Base-by-base conservation (phyloP, 768 basidiomycete species). In the Clitopilus hobsonii region DNA sequence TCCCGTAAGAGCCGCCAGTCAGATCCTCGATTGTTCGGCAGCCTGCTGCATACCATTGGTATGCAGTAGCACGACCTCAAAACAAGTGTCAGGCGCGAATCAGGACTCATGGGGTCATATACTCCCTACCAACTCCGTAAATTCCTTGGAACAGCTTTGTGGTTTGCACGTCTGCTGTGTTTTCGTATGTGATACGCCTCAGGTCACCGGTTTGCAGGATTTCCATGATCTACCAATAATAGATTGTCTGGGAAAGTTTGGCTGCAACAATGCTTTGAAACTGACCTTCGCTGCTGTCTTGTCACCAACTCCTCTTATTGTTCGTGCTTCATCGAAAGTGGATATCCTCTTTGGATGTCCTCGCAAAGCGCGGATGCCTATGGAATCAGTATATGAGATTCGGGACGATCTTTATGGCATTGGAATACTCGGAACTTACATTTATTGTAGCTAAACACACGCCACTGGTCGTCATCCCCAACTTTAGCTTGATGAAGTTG, bases 21-120 rank as follows among this genome's bases (percentile, higher is more conserved):
- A 97, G 69, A 61, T 98, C 94, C 7, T 87, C 84, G 27, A 97
- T 75, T 2, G 85, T 88, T 51, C 91, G 77, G 49, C 89, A 88
- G 0, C 94, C 95, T 18, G 74, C 78, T 18, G 77, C 67, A 65
- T 86, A 94, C 85, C 94, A 92, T 61, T 82, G 71, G 56, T 77
- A 78, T 1, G 94, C 91, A 38, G 76, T 86, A 8, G 72, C 69
- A 53, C 75, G 79, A 11, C 93, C 89, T 89, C 52, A 18, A 25
- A n/a, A 6, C 41, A 24, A 10, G 22, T 27, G 2, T 3, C 5
- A 25, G 52, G 45, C 53, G n/a, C 20, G 7, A 3, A 47, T 30
- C 24, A 26, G 27, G 0, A 16, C 5, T 4, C 14, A 2, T n/a
- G 25, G 11, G 23, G 20, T 52, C n/a, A n/a, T n/a, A n/a, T 14